A percentile compares a stretch with the other conserved stretches of the same genome.
These are phyloP conservation scores for Batkoa obscura DNA, from an alignment of 371 early-diverging fungal species.

Conservation along the genomic window DNA sequence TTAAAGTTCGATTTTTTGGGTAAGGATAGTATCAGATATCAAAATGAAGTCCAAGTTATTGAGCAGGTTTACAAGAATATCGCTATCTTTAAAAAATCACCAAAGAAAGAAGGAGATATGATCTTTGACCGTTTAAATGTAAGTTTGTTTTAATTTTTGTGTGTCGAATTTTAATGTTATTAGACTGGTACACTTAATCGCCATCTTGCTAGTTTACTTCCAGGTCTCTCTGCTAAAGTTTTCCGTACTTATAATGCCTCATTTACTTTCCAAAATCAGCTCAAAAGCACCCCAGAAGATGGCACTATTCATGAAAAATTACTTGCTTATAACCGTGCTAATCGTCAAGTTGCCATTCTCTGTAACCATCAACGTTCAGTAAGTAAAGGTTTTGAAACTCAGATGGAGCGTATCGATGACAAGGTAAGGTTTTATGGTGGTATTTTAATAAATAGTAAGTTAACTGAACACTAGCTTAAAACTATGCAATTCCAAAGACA, in stretches of 20 bases:
- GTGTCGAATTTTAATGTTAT: not conserved
- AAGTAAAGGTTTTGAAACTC: constrained; percentile 52
- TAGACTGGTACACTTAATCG: constrained; percentile 66
- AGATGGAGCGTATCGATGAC: constrained; percentile 61
- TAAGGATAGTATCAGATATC: constrained; percentile 92
- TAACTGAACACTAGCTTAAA: constrained; percentile 23
- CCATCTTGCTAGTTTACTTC: constrained; percentile 65
- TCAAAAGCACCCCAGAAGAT: constrained; percentile 41
- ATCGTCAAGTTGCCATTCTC: constrained; percentile 86
- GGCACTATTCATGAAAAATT: constrained; percentile 68
- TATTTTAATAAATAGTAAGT: constrained; percentile 3
- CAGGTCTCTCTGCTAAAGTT: constrained; percentile 91
- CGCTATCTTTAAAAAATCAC: constrained; percentile 59
- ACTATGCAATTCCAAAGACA: constrained; percentile 67
- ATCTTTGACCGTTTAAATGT: constrained; percentile 83
- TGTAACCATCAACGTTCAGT: constrained; percentile 94
- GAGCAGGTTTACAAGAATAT: constrained; percentile 83
- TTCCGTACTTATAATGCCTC: constrained; percentile 98
- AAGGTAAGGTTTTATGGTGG: constrained; percentile 23
- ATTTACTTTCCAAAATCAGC: constrained; percentile 76
- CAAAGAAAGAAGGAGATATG: constrained; percentile 45
- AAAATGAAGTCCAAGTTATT: constrained; percentile 68
- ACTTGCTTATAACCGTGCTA: constrained; percentile 87
- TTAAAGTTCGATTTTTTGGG: constrained; percentile 92
- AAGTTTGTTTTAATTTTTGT: constrained; percentile 10